Percentiles rank a stretch among this genome's conserved stretches.
Conservation (phyloP, 108 stramenopile genomes). For the Conticribra weissflogii region DNA sequence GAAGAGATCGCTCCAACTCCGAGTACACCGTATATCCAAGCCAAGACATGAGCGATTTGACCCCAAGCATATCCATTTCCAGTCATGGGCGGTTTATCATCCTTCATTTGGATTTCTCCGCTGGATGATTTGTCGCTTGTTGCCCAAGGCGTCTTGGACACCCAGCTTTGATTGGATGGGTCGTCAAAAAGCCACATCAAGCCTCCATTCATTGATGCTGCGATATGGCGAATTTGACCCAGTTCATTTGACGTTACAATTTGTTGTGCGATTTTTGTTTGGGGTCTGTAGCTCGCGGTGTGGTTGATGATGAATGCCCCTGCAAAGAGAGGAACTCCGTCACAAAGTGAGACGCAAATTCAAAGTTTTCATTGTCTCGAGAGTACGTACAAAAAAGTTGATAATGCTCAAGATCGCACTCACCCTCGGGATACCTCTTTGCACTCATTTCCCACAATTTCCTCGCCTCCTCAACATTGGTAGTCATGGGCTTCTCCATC, state of each 20-base stretch:
- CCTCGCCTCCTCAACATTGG: slow-evolving; percentile 58
- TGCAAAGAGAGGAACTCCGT: too few relatives aligned
- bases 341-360: too few relatives aligned
- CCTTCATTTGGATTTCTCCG: not conserved
- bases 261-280: slow-evolving; percentile 57
- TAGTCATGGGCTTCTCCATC: slow-evolving; percentile 87
- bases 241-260: slow-evolving; percentile 48
- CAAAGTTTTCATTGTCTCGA: too few relatives aligned
- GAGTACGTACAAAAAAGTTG: not conserved
- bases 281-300: slow-evolving; percentile 71
- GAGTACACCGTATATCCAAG: slow-evolving; percentile 62
- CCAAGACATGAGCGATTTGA: slow-evolving; percentile 68
- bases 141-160: slow-evolving; percentile 54
- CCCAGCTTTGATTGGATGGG: slow-evolving; percentile 39
- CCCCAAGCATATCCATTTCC: slow-evolving; percentile 87
- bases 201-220: slow-evolving; percentile 45
- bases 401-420: not conserved
- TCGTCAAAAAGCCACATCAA: slow-evolving; percentile 55
- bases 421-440: slow-evolving; percentile 31
- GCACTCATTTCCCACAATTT: slow-evolving; percentile 45
- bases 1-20: slow-evolving; percentile 10
- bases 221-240: slow-evolving; percentile 38
- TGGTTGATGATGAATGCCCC: slow-evolving; percentile 72
- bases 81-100: slow-evolving; percentile 22
- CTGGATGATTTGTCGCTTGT: not conserved